These are phyloP conservation scores for Debaryomyces sp. DNA, from an alignment of 1,139 yeast genomes.

Conservation along the genomic window DNA sequence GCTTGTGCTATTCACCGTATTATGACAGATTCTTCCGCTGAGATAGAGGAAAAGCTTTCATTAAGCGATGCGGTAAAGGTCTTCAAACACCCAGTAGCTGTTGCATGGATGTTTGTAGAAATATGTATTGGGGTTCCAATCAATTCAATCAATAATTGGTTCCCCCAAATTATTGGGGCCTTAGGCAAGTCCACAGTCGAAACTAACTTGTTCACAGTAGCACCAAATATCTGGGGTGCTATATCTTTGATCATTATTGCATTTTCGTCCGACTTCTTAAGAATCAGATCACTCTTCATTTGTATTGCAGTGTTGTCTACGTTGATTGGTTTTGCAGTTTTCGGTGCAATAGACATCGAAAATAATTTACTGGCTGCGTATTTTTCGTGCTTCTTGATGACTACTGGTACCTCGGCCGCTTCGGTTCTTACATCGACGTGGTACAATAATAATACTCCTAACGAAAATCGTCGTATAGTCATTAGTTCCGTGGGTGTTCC, in stretches of 20 bases:
- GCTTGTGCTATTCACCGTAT: constrained; percentile 28
- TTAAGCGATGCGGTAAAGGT: constrained; percentile 30
- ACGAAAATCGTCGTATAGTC: constrained; percentile 37
- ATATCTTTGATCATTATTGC: constrained; percentile 25
- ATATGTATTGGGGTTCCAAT: constrained; percentile 51
- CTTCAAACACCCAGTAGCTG: constrained; percentile 29
- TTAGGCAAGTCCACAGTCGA: constrained; percentile 31
- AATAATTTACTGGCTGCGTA: constrained; percentile 42
- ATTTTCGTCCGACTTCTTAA: constrained; percentile 26
- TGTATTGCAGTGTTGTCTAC: constrained; percentile 39
- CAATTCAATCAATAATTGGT: constrained; percentile 51
- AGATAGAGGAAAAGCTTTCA: constrained; percentile 21
- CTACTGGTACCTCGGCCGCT: constrained; percentile 35
- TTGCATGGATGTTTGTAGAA: constrained; percentile 40
- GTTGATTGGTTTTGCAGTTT: constrained; percentile 47
- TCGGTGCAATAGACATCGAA: constrained; percentile 45
- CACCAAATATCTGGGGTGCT: constrained; percentile 36
- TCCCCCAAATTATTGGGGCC: constrained; percentile 36
- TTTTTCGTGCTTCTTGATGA: constrained; percentile 39
- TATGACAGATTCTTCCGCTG: constrained; percentile 29
- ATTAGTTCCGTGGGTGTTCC: constrained; percentile 34
- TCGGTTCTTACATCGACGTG: constrained; percentile 51
- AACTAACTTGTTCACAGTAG: constrained; percentile 32
- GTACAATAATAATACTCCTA: constrained; percentile 55
- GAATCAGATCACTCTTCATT: constrained; percentile 36